Percentiles rank a stretch among this genome's conserved stretches.
Conservation (phyloP, 208 protist genomes). For the Balamuthia mandrillaris region DNA sequence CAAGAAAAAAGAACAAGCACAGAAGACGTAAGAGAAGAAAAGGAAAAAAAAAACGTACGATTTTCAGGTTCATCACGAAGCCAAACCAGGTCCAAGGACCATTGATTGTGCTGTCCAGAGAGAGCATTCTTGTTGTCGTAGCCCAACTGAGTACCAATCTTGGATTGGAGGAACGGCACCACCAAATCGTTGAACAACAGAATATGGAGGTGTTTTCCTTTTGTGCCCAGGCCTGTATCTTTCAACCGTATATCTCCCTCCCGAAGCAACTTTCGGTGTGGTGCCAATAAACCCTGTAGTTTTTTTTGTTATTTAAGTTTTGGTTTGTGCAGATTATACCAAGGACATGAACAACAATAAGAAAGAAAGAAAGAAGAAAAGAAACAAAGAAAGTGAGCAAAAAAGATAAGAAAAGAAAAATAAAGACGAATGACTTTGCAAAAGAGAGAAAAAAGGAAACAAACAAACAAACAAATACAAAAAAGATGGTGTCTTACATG, state of each 20-base stretch:
- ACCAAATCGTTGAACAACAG: slow-evolving; percentile 37
- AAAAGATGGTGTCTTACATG: too few relatives aligned
- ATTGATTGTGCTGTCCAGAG: slow-evolving; percentile 13
- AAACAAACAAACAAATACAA: too few relatives aligned
- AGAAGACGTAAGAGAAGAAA: too few relatives aligned
- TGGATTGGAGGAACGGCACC: slow-evolving; percentile 27
- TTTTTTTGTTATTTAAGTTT: too few relatives aligned
- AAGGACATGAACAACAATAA: too few relatives aligned
- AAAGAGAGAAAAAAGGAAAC: too few relatives aligned
- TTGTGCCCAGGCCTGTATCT: background rate
- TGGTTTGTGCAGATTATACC: too few relatives aligned
- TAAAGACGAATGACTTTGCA: too few relatives aligned
- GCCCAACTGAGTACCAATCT: background rate
- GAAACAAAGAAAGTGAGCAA: too few relatives aligned
- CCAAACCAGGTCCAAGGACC: slow-evolving; percentile 32
- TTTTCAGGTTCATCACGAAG: slow-evolving; percentile 5
- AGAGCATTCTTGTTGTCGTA: background rate
- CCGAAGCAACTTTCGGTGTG: background rate
- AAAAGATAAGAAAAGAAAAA: too few relatives aligned
- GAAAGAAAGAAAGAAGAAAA: too few relatives aligned
- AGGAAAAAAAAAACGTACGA: too few relatives aligned
- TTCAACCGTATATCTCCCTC: slow-evolving; percentile 2
- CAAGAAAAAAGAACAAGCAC: background rate
- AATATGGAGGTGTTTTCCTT: slow-evolving; percentile 10
- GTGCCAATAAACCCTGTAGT: slow-evolving; percentile 28